These are phyloP conservation scores for Erodium maritimum DNA, from an alignment of 345 rosid genomes.

Conservation along the genomic window DNA sequence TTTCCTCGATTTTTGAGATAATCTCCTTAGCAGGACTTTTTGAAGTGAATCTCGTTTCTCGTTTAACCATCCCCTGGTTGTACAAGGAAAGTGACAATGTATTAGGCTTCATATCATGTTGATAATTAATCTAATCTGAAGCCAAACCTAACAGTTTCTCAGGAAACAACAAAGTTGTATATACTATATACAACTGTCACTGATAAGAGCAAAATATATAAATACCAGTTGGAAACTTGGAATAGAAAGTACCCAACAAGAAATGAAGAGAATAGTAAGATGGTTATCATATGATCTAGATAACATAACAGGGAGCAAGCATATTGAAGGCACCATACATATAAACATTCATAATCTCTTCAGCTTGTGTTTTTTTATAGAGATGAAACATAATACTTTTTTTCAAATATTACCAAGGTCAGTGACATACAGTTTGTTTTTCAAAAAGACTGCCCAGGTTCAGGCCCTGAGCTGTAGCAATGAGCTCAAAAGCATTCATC, in stretches of 20 bases:
- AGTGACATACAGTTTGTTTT: constrained; percentile 60
- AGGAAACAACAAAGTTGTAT: neutral
- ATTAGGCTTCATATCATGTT: neutral
- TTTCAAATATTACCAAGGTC: no score
- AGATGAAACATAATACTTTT: no score
- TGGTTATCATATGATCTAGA: neutral
- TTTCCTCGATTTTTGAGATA: constrained; percentile 16
- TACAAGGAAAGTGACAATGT: neutral
- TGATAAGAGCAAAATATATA: no score
- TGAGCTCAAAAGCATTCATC: constrained; percentile 89
- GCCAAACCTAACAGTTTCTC: neutral
- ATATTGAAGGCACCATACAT: neutral
- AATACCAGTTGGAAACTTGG: no score
- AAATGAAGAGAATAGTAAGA: neutral
- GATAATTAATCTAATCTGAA: no score
- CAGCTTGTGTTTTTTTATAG: no score
- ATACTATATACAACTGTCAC: neutral
- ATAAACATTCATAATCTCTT: no score
- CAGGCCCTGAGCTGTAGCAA: constrained; percentile 78
- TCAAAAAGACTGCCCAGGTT: constrained; percentile 76
- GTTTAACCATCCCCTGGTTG: constrained; percentile 3
- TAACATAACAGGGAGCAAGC: no score
- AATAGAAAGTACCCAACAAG: no score
- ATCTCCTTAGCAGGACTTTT: constrained; percentile 15
- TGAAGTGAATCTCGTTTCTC: constrained; percentile 20